Evolutionary conservation across 305 asterid genomes (phyloP), one percentile per base, ranked within the genome.

Genomic region (Petunia hybrid): DNA sequence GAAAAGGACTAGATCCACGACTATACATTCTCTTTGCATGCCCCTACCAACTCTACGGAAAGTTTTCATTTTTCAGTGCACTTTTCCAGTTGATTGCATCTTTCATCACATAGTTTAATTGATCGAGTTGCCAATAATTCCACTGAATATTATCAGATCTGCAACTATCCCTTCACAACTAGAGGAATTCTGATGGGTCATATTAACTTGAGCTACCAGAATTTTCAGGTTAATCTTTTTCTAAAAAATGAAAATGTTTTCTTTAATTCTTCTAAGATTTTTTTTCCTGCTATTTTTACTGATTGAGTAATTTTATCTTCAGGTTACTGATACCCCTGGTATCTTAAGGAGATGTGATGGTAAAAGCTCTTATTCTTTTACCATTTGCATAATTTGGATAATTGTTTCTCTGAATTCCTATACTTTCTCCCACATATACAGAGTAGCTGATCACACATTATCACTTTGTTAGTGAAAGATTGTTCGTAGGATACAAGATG

Each of bases 241-340:
- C n/a, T 76, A 82, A 41, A 35, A 51, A 45, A 40, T 38, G 79
- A 74, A 56, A 75, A 77, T 68, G 71, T 82, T 67, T 77, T 68
- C 63, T 65, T 60, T 45, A 41, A 41, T 61, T 38, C 60, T 73
- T 77, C 48, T 59, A 6, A n/a, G 39, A 64, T 77, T 80, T 79
- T 77, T 79, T 51, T 65, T 56, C 64, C 53, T 48, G 42, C 56
- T 62, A 60, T 73, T 59, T 59, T 83, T 80, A 39, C 66, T 80
- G 81, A 85, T 80, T 35, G 12, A 78, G 43, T 51, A 45, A 74
- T 55, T 82, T 82, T 83, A 63, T 80, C 84, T 81, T 69, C 91
- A 95, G 98, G 99, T 95, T 35, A 95, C 99, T 42, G 99, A 94
- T 86, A 95, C 99, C 59, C 99, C 99, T 66, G 99, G 99, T 63